phyloP scores from a whole-genome alignment of 1,139 yeast genomes.

The Pichia sp. region DNA sequence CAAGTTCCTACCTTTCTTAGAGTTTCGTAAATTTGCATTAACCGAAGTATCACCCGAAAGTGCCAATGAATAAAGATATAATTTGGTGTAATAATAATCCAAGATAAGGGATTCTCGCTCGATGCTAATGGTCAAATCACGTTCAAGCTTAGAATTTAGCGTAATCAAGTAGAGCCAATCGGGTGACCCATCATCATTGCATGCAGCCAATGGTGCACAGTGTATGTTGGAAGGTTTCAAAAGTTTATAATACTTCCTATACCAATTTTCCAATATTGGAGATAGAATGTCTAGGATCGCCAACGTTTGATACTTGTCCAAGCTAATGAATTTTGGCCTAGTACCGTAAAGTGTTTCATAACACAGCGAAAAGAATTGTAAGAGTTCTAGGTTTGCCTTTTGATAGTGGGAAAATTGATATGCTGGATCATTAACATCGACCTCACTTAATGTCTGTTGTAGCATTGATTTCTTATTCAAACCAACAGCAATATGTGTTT shows the following conservation, averaged over 20 bases:
- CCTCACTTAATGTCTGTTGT: constrained; percentile 60
- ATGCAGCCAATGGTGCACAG: constrained; percentile 17
- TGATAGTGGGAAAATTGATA: constrained; percentile 54
- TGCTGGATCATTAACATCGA: constrained; percentile 44
- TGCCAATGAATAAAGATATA: constrained; percentile 81
- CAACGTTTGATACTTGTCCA: constrained; percentile 62
- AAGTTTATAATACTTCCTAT: constrained; percentile 53
- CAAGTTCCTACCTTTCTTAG: constrained; percentile 34
- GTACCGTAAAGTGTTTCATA: constrained; percentile 77
- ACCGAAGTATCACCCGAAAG: constrained; percentile 43
- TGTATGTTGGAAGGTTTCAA: constrained; percentile 43
- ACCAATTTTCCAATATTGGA: constrained; percentile 79
- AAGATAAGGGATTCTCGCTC: constrained; percentile 71
- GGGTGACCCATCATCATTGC: constrained; percentile 17
- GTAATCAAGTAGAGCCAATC: constrained; percentile 21
- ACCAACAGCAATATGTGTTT: constrained; percentile 70
- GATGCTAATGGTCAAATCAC: constrained; percentile 41
- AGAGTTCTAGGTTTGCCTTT: constrained; percentile 71
- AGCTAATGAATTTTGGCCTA: constrained; percentile 50
- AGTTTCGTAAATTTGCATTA: constrained; percentile 19
- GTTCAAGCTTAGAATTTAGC: constrained; percentile 34
- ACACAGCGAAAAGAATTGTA: constrained; percentile 77
- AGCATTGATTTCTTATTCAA: constrained; percentile 66
- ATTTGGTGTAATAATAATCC: constrained; percentile 78
- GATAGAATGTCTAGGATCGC: constrained; percentile 68